phyloP scores from a whole-genome alignment of 257 asterid genomes.

The Primulina tabacum region DNA sequence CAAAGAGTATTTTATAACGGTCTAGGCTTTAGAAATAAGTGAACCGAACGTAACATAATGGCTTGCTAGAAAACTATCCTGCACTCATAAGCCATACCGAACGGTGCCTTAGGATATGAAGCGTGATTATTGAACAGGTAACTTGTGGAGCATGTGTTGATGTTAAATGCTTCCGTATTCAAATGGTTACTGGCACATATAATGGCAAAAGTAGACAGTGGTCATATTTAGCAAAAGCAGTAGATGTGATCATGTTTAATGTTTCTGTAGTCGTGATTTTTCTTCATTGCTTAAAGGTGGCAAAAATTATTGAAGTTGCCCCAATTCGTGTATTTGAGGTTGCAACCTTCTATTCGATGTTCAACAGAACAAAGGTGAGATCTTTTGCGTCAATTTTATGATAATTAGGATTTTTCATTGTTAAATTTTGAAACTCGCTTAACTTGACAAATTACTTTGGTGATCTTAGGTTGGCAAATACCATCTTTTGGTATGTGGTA shows the following conservation, averaged over 20 bases:
- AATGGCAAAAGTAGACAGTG: slow-evolving; percentile 2
- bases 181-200: slow-evolving; percentile 12
- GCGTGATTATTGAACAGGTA: slow-evolving; percentile 1
- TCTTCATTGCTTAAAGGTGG: slow-evolving; percentile 53
- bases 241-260: neutral
- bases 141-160: slow-evolving; percentile 9
- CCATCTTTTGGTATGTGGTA: slow-evolving; percentile 98
- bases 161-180: slow-evolving; percentile 18
- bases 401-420: slow-evolving; percentile 1
- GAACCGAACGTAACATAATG: too few relatives aligned
- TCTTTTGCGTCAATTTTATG: slow-evolving; percentile 9
- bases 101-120: neutral
- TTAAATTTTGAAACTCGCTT: slow-evolving; percentile 7
- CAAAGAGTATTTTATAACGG: too few relatives aligned
- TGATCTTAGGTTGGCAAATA: slow-evolving; percentile 80
- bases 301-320: slow-evolving; percentile 87
- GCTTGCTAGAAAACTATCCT: too few relatives aligned
- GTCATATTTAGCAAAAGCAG: slow-evolving; percentile 7
- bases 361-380: slow-evolving; percentile 85
- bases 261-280: neutral
- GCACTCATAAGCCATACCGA: too few relatives aligned
- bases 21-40: too few relatives aligned
- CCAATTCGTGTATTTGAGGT: slow-evolving; percentile 98
- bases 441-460: slow-evolving; percentile 22
- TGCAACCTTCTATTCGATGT: slow-evolving; percentile 98